These are phyloP conservation scores for Oryza coarctata DNA, from an alignment of 176 grass and related monocot species.

Conservation along the genomic window DNA sequence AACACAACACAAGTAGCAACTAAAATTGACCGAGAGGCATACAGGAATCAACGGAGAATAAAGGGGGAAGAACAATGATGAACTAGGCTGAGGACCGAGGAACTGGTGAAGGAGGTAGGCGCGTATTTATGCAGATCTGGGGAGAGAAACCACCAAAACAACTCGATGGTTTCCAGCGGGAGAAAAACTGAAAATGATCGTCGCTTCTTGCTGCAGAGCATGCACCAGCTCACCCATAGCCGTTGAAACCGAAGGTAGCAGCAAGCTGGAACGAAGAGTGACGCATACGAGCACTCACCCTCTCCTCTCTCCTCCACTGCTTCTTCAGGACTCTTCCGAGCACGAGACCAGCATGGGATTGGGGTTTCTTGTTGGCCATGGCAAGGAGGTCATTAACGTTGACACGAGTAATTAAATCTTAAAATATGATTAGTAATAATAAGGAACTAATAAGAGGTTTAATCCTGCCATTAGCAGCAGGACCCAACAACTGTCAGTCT, in stretches of 20 bases:
- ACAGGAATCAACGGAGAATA: conserved; percentile 24
- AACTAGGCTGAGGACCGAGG: not conserved
- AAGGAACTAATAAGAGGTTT: not conserved
- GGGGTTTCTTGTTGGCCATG: conserved; percentile 36
- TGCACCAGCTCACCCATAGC: not conserved
- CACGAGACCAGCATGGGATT: conserved; percentile 29
- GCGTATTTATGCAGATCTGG: conserved; percentile 43
- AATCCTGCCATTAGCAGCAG: conserved; percentile 17
- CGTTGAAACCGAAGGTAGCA: conserved; percentile 25
- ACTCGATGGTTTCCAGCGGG: conserved; percentile 6
- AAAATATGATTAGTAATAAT: too few relatives aligned
- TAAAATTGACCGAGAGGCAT: not conserved
- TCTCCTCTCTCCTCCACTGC: not conserved
- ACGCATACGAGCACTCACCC: not conserved
- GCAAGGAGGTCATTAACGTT: not conserved
- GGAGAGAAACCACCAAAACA: conserved; percentile 29
- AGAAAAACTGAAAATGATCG: not conserved
- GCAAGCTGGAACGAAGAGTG: conserved; percentile 25
- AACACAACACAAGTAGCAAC: not conserved
- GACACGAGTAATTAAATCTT: not conserved
- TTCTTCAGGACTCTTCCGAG: not conserved
- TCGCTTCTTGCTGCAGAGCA: not conserved
- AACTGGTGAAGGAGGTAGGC: not conserved
- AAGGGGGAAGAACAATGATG: not conserved
- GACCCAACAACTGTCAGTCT: not conserved